Conservation (phyloP, 2,329 filamentous ascomycete species). For the Diaporthe velutina region DNA sequence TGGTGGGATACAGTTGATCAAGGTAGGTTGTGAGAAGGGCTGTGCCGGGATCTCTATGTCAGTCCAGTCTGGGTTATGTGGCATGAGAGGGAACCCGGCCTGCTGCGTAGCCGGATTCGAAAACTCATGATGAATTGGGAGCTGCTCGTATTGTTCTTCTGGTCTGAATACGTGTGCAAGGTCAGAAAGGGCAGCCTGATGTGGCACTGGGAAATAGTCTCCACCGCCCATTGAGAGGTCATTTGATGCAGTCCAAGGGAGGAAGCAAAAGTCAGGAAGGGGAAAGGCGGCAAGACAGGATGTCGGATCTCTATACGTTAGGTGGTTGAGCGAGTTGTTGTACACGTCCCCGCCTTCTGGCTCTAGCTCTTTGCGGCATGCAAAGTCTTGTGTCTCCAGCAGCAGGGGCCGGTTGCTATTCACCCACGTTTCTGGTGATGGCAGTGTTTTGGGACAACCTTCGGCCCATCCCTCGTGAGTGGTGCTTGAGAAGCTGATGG, state of each 20-base stretch:
- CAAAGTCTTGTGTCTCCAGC: neutral
- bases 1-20: neutral
- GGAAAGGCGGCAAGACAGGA: neutral
- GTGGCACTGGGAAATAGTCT: neutral
- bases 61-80: neutral
- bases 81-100: neutral
- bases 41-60: neutral
- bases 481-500: neutral
- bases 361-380: neutral
- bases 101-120: too few relatives aligned
- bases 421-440: neutral
- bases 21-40: neutral
- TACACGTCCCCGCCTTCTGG: neutral
- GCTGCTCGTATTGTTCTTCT: neutral
- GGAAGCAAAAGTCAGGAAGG: neutral
- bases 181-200: neutral
- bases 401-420: neutral
- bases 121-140: neutral
- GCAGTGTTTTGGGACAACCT: neutral
- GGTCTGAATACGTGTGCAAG: neutral
- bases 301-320: neutral
- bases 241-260: neutral
- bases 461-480: neutral
- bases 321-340: neutral
- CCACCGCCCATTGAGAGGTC: neutral